A percentile compares a stretch with the other conserved stretches of the same genome.
These are phyloP conservation scores for Colletotrichum sansevieriae DNA, from an alignment of 2,329 filamentous ascomycete species.

Conservation along the genomic window DNA sequence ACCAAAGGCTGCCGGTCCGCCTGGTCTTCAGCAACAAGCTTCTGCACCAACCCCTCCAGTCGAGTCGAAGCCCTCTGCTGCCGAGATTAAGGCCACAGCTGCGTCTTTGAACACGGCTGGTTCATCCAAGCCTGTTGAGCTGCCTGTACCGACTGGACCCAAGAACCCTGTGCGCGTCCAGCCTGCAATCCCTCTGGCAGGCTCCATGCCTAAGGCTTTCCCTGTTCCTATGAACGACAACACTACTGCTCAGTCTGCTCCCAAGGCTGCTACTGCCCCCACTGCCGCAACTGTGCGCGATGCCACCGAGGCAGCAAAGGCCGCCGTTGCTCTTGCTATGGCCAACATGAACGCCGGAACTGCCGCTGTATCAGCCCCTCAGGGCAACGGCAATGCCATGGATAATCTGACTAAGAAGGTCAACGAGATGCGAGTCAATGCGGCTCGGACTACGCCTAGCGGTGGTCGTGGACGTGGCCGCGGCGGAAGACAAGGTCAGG, in stretches of 20 bases:
- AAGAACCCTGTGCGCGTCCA: conserved; percentile 66
- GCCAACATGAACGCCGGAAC: conserved; percentile 70
- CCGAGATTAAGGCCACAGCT: conserved; percentile 65
- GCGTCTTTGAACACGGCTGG: conserved; percentile 60
- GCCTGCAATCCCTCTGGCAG: conserved; percentile 75
- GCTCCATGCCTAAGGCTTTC: conserved; percentile 49
- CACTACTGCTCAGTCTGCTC: conserved; percentile 45
- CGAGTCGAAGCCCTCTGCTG: conserved; percentile 75
- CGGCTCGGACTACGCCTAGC: conserved; percentile 53
- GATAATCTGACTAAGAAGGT: conserved; percentile 82
- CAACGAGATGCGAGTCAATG: conserved; percentile 80
- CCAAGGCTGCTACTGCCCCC: conserved; percentile 47
- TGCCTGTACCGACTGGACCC: conserved; percentile 61
- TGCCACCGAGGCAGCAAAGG: conserved; percentile 80
- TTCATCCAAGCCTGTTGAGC: conserved; percentile 52
- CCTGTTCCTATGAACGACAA: conserved; percentile 39
- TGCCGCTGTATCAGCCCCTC: conserved; percentile 43
- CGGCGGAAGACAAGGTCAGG: conserved; percentile 56
- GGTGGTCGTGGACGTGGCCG: conserved; percentile 63
- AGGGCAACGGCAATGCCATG: conserved; percentile 60
- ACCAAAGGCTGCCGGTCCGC: conserved; percentile 35
- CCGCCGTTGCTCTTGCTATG: conserved; percentile 85
- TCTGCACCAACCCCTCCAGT: conserved; percentile 73
- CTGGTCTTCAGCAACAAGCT: conserved; percentile 48
- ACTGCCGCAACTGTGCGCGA: conserved; percentile 65